Evolutionary conservation across 2,329 filamentous ascomycete species (phyloP), one percentile per base, ranked within the genome.

Genomic region (Stachybotrys elegans): DNA sequence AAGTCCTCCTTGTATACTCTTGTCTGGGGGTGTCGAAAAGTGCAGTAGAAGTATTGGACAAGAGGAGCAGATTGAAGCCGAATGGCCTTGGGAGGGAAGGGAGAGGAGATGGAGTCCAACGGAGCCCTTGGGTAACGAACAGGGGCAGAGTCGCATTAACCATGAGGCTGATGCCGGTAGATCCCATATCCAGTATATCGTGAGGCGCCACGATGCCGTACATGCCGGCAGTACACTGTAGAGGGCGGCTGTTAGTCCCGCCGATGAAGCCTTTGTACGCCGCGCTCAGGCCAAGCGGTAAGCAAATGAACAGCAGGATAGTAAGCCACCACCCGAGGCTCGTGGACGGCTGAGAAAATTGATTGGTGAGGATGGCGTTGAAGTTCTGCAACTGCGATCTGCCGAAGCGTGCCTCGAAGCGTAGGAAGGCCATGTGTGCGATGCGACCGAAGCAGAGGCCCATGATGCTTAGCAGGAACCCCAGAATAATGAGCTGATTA

Each of bases 381-480:
- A 31, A 39, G 27, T 46, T 46, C 25, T 46, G 44, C 13, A 43
- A 22, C 4, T n/a, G 22, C n/a, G 43, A 34, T 8, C n/a, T 37
- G 21, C 38, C 42, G 22, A 23, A 43, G 7, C 34, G 21, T 5
- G 32, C 32, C 20, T 43, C 42, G 16, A 38, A 21, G 5, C 32
- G 20, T 4, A 43, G 32, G 16, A 43, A 27, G 20, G 35, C 11
- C n/a, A 13, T 25, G 16, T 19, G 32, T 9, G 42, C 32, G 22
- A 42, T 22, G 31, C 14, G 22, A 14, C 12, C 32, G n/a, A 37
- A 16, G 16, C 43, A 45, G 20, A 42, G 16, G 38, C 40, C 40
- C 39, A 45, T 45, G 21, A 21, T 42, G 39, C 43, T 45, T 21
- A 45, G 29, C 4, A 45, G 14, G 17, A 42, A 42, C 4, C 43